phyloP scores from a whole-genome alignment of 805 yeast genomes.

The Candida caryicola region DNA sequence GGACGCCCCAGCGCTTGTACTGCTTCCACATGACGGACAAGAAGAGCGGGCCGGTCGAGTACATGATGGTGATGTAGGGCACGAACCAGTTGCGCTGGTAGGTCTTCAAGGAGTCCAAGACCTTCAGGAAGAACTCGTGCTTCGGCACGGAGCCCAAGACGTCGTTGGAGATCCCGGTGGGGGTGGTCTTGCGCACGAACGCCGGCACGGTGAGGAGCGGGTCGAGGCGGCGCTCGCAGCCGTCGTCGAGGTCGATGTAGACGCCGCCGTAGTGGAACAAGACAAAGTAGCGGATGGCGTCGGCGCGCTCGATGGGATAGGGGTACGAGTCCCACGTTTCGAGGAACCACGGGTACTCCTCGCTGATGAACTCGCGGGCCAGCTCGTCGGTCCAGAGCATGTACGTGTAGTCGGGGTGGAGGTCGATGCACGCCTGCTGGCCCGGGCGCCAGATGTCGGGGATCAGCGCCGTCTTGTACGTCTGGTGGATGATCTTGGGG shows the following conservation, averaged over 20 bases:
- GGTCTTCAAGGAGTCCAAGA: slow-evolving; percentile 57
- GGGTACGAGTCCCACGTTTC: slow-evolving; percentile 72
- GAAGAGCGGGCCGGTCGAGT: slow-evolving; percentile 87
- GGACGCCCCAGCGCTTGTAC: slow-evolving; percentile 76
- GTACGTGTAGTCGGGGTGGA: slow-evolving; percentile 87
- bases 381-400: slow-evolving; percentile 87
- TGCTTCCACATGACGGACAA: slow-evolving; percentile 84
- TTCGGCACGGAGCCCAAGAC: slow-evolving; percentile 86
- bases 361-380: slow-evolving; percentile 73
- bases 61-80: slow-evolving; percentile 90
- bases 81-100: slow-evolving; percentile 72
- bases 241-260: slow-evolving; percentile 88
- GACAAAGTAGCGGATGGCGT: slow-evolving; percentile 84
- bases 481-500: slow-evolving; percentile 91
- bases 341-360: slow-evolving; percentile 84
- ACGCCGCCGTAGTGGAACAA: slow-evolving; percentile 83
- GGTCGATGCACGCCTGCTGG: slow-evolving; percentile 69
- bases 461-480: slow-evolving; percentile 74
- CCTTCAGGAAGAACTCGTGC: slow-evolving; percentile 81
- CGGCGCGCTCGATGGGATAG: slow-evolving; percentile 86
- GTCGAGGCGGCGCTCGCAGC: slow-evolving; percentile 75
- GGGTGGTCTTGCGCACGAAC: slow-evolving; percentile 80
- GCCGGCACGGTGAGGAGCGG: slow-evolving; percentile 81
- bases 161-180: slow-evolving; percentile 90
- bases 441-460: slow-evolving; percentile 83